Evolutionary conservation across 129 eudicot species (phyloP), one percentile per base, ranked within the genome.

Genomic region (Centella asiatica): DNA sequence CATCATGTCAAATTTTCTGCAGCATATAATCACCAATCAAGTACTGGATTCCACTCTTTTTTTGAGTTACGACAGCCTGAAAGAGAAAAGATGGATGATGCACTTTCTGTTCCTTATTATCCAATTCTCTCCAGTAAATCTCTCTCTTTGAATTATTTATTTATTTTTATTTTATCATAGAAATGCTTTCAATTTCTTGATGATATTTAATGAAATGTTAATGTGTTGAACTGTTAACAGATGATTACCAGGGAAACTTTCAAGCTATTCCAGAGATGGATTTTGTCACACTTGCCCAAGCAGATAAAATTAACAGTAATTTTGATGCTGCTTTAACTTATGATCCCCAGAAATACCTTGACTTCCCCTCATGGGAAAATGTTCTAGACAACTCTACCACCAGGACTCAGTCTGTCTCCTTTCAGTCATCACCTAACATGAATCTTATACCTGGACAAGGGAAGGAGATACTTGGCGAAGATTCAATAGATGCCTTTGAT

Each of bases 1-100:
- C 12, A 29, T 29, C 11, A 20, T 26, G 17, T 23, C 11, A n/a
- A 29, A 48, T 25, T 48, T 64, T 25, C 37, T 78, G 78, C 97
- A 90, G 97, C 84, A 59, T 84, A 83, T 70, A 86, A 70, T 67
- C 83, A 79, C 54, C 95, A 84, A 50, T 70, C 94, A 37, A 84
- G 79, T 72, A 83, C 97, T 23, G 75, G 88, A 71, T 74, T 76
- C 57, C 76, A 74, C 57, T 67, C 95, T 62, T 65, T 77, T 60
- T 83, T 72, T 18, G 81, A 79, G 62, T 65, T 80, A 60, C 88
- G 76, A 53, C 82, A 88, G 20, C 76, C 78, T 12, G 60, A 39
- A 51, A 52, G 70, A 19, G 67, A 56, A 32, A 86, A 75, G 69
- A 65, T 64, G 36, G 94, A 78, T 51, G 83, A 68, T 74, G 64